A percentile compares a stretch with the other conserved stretches of the same genome.
phyloP scores from a whole-genome alignment of 2,329 filamentous ascomycete species.

The Fusarium anthophilum region DNA sequence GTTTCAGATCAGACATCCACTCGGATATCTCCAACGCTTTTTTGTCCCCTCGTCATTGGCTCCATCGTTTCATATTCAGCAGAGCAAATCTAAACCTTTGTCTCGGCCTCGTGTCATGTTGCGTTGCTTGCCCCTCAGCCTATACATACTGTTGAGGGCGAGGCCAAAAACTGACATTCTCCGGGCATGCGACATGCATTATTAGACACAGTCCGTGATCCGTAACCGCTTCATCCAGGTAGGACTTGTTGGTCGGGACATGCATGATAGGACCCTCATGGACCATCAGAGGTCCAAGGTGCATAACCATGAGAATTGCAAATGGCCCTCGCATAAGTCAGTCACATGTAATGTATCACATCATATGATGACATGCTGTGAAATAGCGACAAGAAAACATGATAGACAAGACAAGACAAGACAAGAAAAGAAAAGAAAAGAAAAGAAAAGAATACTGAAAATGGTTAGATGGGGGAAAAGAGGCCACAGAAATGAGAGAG shows the following conservation, averaged over 20 bases:
- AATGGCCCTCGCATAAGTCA: slow-evolving; percentile 30
- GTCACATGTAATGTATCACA: slow-evolving; percentile 20
- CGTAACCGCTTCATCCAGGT: not conserved
- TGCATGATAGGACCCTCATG: slow-evolving; percentile 10
- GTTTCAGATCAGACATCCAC: slow-evolving; percentile 26
- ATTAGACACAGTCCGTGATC: slow-evolving; percentile 8
- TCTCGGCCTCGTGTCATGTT: slow-evolving; percentile 28
- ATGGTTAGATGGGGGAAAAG: slow-evolving; percentile 14
- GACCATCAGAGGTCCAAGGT: slow-evolving; percentile 17
- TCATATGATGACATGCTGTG: slow-evolving; percentile 13
- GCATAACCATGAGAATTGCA: slow-evolving; percentile 11
- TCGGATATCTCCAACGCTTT: slow-evolving; percentile 22
- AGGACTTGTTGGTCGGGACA: not conserved
- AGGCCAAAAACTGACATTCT: slow-evolving; percentile 12
- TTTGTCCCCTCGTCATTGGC: slow-evolving; percentile 15
- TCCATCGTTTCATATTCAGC: slow-evolving; percentile 9
- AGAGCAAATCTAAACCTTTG: slow-evolving; percentile 23
- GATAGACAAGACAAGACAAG: not conserved
- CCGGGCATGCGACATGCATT: slow-evolving; percentile 14
- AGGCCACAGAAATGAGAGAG: slow-evolving; percentile 1
- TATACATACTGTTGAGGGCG: slow-evolving; percentile 6
- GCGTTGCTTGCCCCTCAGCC: slow-evolving; percentile 8
- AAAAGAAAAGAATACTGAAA: slow-evolving; percentile 5
- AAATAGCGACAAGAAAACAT: not conserved
- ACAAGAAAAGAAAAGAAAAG: not conserved